Percentiles rank a stretch among this genome's conserved stretches.
phyloP scores from a whole-genome alignment of 176 grass and related monocot genomes.

The Carex cristatella region DNA sequence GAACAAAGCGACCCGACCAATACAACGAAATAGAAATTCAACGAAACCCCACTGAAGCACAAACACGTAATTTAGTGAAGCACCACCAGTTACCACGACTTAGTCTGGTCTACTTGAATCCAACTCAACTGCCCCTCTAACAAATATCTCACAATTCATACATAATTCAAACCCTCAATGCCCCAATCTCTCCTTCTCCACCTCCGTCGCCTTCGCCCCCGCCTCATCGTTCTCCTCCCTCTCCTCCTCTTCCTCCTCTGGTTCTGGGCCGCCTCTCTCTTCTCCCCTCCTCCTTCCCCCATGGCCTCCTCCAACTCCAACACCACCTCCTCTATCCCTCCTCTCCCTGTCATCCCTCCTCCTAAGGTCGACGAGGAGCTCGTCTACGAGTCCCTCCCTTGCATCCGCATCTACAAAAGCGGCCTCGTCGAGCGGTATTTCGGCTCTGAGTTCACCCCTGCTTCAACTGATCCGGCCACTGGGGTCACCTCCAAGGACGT shows the following conservation, averaged over 20 bases:
- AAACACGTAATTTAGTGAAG: too few relatives aligned
- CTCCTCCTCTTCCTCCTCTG: conserved; percentile 23
- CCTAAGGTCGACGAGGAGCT: conserved; percentile 30
- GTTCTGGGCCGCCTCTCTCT: conserved; percentile 19
- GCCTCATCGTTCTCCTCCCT: conserved; percentile 7
- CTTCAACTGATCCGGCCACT: conserved; percentile 42
- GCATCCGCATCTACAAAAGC: conserved; percentile 58
- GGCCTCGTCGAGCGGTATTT: conserved; percentile 54
- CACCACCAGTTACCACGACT: too few relatives aligned
- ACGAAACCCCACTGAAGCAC: background rate
- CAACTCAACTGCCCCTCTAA: background rate
- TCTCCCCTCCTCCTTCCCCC: background rate
- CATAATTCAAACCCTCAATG: background rate
- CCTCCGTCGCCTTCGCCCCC: conserved; percentile 19
- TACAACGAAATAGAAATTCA: background rate
- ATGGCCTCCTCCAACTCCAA: background rate
- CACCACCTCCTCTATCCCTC: background rate
- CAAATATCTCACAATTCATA: background rate
- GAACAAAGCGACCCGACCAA: background rate
- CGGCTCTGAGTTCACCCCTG: conserved; percentile 21
- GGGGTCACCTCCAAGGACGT: conserved; percentile 63
- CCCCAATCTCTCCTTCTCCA: conserved; percentile 7
- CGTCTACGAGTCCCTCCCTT: conserved; percentile 41
- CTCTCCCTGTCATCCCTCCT: conserved; percentile 22
- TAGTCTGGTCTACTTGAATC: background rate